These are phyloP conservation scores for Saccharomycopsis sp. DNA, from an alignment of 805 yeast genomes.

Conservation along the genomic window DNA sequence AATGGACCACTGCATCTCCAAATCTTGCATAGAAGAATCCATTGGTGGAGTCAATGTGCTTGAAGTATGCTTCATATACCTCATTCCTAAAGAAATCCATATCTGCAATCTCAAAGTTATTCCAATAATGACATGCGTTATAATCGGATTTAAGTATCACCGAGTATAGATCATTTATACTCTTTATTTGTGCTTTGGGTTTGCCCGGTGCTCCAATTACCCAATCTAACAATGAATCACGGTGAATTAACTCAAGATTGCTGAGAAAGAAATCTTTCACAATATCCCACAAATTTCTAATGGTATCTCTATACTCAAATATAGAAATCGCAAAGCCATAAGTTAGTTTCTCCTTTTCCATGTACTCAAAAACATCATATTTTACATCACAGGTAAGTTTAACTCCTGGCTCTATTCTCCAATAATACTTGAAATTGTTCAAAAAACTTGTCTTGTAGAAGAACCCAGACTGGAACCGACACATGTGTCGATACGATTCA, in stretches of 20 bases:
- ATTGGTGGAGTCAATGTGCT: conserved; percentile 60
- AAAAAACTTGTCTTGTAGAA: conserved; percentile 67
- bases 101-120: conserved; percentile 75
- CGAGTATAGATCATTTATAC: too few species aligned
- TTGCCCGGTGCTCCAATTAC: conserved; percentile 28
- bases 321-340: conserved; percentile 75
- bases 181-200: too few species aligned
- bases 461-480: conserved; percentile 81
- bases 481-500: conserved; percentile 81
- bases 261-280: conserved; percentile 55
- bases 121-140: conserved; percentile 86
- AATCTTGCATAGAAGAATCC: conserved; percentile 87
- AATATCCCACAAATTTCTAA: conserved; percentile 70
- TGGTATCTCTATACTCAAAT: conserved; percentile 63
- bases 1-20: conserved; percentile 90
- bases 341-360: conserved; percentile 64
- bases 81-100: conserved; percentile 68
- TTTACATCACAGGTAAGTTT: conserved; percentile 69
- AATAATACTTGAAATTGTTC: conserved; percentile 72
- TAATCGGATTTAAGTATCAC: conserved; percentile 42
- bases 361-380: conserved; percentile 72
- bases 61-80: conserved; percentile 60
- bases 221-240: conserved; percentile 61
- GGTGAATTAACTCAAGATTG: conserved; percentile 51
- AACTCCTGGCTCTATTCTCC: conserved; percentile 89